phyloP scores from a whole-genome alignment of 2,329 filamentous ascomycete genomes.

The Fusarium praegraminearum region DNA sequence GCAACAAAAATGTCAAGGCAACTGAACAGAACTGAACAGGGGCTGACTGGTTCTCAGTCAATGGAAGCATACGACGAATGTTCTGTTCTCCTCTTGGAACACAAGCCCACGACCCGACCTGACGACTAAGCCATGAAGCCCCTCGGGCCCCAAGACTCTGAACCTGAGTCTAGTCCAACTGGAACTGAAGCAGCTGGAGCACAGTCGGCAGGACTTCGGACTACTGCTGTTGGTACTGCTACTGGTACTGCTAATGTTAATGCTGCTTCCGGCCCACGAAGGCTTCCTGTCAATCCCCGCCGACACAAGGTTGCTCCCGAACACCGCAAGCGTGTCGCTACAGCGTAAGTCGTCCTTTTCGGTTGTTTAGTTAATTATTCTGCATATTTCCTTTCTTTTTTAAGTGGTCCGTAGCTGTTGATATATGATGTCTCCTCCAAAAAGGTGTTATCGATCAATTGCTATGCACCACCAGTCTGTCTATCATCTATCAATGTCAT shows the following conservation, averaged over 20 bases:
- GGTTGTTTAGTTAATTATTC: not conserved
- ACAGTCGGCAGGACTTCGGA: constrained; percentile 26
- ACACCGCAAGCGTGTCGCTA: constrained; percentile 62
- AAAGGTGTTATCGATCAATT: constrained; percentile 5
- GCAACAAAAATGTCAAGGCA: constrained; percentile 3
- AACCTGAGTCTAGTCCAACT: constrained; percentile 4
- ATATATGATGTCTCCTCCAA: not conserved
- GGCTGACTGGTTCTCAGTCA: constrained; percentile 32
- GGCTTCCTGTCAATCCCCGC: constrained; percentile 64
- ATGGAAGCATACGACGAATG: constrained; percentile 27
- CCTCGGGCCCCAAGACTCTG: constrained; percentile 22
- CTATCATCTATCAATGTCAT: not conserved
- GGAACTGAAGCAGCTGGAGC: constrained; percentile 1
- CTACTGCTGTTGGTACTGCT: constrained; percentile 24
- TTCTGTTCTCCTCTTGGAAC: constrained; percentile 33
- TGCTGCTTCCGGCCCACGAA: constrained; percentile 45
- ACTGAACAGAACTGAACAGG: constrained; percentile 9
- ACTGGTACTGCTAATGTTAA: not conserved
- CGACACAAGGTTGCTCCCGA: constrained; percentile 61
- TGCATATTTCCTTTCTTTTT: not conserved
- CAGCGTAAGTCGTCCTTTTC: constrained; percentile 57
- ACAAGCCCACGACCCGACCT: constrained; percentile 12
- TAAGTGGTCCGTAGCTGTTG: not conserved
- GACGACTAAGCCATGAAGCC: constrained; percentile 36
- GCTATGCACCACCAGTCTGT: constrained; percentile 2